Percentiles rank a stretch among this genome's conserved stretches.
Conservation (phyloP, 305 asterid genomes). For the Fraxinus latifolia region DNA sequence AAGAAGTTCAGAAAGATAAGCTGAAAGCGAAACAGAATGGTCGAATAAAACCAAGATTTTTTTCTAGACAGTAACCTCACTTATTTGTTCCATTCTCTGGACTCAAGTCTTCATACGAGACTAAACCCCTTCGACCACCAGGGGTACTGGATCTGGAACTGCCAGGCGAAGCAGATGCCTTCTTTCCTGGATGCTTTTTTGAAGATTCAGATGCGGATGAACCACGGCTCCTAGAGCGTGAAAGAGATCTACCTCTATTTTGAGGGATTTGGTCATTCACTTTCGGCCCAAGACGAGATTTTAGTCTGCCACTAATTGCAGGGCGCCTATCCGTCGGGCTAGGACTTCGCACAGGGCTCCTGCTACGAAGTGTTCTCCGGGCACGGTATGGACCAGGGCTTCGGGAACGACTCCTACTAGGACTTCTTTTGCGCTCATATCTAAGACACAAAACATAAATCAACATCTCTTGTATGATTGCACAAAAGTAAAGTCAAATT, state of each 20-base stretch:
- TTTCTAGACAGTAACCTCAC: not conserved
- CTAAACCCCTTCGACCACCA: slow-evolving; percentile 55
- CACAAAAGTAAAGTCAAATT: not conserved
- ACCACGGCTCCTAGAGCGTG: slow-evolving; percentile 56
- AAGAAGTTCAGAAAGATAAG: not conserved
- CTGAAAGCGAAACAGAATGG: not conserved
- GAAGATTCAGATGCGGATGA: slow-evolving; percentile 48
- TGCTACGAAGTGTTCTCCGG: slow-evolving; percentile 45
- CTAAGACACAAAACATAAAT: slow-evolving; percentile 31
- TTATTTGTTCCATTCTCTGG: slow-evolving; percentile 49
- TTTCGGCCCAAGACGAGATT: slow-evolving; percentile 78
- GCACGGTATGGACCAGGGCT: slow-evolving; percentile 60
- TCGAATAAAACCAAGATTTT: not conserved
- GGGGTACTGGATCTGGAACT: slow-evolving; percentile 63
- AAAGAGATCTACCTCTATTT: slow-evolving; percentile 41
- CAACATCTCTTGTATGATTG: not conserved
- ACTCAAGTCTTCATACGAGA: slow-evolving; percentile 74
- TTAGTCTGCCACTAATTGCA: slow-evolving; percentile 53
- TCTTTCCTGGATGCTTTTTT: slow-evolving; percentile 40
- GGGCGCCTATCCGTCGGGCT: slow-evolving; percentile 54
- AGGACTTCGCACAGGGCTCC: slow-evolving; percentile 66
- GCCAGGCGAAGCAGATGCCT: slow-evolving; percentile 31
- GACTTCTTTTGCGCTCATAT: slow-evolving; percentile 59
- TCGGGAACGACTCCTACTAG: slow-evolving; percentile 68
- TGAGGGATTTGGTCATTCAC: slow-evolving; percentile 31